Percentiles rank a stretch among this genome's conserved stretches.
These are phyloP conservation scores for Cystoderma amianthinum DNA, from an alignment of 768 basidiomycete genomes.

Conservation along the genomic window DNA sequence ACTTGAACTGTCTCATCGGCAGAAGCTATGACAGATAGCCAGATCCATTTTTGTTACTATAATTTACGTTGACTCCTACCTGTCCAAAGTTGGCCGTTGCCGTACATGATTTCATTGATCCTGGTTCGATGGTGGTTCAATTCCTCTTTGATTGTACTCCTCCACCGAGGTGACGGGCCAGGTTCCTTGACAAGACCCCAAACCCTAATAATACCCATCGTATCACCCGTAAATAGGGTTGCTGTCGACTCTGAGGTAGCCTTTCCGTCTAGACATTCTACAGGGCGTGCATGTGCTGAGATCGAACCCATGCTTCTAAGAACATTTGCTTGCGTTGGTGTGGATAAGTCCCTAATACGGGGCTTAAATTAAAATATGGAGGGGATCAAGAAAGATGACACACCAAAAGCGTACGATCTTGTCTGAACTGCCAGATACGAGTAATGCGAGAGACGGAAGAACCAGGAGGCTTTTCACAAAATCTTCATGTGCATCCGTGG, in stretches of 20 bases:
- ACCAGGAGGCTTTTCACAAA: slow-evolving; percentile 85
- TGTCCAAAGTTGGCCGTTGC: slow-evolving; percentile 80
- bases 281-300: slow-evolving; percentile 82
- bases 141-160: slow-evolving; percentile 43
- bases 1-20: slow-evolving; percentile 81
- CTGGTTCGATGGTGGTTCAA: slow-evolving; percentile 74
- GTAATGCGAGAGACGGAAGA: slow-evolving; percentile 53
- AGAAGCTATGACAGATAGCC: slow-evolving; percentile 66
- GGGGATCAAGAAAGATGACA: slow-evolving; percentile 4
- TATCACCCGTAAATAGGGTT: slow-evolving; percentile 79
- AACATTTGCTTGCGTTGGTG: slow-evolving; percentile 28
- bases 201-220: slow-evolving; percentile 81
- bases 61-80: slow-evolving; percentile 43
- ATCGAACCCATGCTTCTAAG: slow-evolving; percentile 59
- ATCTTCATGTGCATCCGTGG: slow-evolving; percentile 76
- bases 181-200: slow-evolving; percentile 61
- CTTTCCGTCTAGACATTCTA: slow-evolving; percentile 69
- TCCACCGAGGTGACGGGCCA: slow-evolving; percentile 37
- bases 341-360: slow-evolving; percentile 56
- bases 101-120: slow-evolving; percentile 66
- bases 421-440: slow-evolving; percentile 88
- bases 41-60: no score
- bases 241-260: slow-evolving; percentile 35
- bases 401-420: slow-evolving; percentile 87
- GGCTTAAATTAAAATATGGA: no score